These are phyloP conservation scores for Fraxinus quadrangulata DNA, from an alignment of 257 asterid species.

Conservation along the genomic window DNA sequence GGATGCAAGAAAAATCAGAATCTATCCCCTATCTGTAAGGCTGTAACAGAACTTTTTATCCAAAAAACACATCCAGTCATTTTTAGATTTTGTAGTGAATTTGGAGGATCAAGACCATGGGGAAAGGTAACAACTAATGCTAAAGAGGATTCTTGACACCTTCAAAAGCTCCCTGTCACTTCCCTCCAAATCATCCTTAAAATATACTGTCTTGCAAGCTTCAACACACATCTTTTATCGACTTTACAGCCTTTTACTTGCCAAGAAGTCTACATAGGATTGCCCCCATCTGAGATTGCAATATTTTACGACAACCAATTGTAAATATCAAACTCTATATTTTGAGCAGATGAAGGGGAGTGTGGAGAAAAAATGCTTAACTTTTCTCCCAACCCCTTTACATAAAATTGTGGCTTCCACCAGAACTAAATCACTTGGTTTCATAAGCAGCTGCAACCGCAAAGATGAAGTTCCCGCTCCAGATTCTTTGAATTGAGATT, in stretches of 20 bases:
- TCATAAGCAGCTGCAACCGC: neutral
- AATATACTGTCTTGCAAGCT: neutral
- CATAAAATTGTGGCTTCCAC: neutral
- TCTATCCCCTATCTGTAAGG: neutral
- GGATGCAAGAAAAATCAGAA: slow-evolving; percentile 2
- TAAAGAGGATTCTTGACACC: neutral
- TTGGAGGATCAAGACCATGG: neutral
- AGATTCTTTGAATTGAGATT: neutral
- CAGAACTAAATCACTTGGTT: neutral
- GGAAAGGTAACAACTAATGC: neutral
- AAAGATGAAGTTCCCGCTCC: neutral
- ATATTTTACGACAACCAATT: neutral
- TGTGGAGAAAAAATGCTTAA: neutral
- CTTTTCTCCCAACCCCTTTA: neutral
- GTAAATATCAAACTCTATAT: neutral
- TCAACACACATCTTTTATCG: neutral
- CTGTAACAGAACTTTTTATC: neutral
- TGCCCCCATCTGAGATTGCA: neutral
- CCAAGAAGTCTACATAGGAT: neutral
- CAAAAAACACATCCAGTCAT: neutral
- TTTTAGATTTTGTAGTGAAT: neutral
- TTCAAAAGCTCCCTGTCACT: neutral
- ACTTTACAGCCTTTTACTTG: neutral
- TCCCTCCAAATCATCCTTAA: neutral
- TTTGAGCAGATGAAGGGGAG: neutral